Evolutionary conservation across 225 moss, liverwort and hornwort species (phyloP).

Genomic region (Bryoerythrophyllum caledonicum): DNA sequence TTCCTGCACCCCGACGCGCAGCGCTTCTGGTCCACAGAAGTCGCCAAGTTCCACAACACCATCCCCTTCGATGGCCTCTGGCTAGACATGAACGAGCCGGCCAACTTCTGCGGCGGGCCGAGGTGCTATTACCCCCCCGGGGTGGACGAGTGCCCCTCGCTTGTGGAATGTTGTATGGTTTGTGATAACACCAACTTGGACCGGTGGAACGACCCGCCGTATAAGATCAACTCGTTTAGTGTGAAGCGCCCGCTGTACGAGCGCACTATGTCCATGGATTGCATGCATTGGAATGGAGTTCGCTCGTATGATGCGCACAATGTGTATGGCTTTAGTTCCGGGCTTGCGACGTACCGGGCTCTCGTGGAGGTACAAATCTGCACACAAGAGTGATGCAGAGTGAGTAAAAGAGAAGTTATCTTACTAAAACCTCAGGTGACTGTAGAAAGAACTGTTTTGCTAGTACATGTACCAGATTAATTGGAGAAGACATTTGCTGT

Average conservation of each 20-base stretch:
- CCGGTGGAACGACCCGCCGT: conserved; percentile 71
- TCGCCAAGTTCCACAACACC: conserved; percentile 53
- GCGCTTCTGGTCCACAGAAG: conserved; percentile 65
- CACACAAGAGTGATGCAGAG: background rate
- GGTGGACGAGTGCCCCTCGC: conserved; percentile 31
- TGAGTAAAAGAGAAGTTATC: too few relatives aligned
- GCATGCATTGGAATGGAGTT: conserved; percentile 57
- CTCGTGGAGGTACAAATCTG: conserved; percentile 34
- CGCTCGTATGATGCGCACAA: conserved; percentile 49
- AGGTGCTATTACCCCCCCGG: conserved; percentile 43
- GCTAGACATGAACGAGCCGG: conserved; percentile 89
- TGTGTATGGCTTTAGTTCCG: conserved; percentile 50
- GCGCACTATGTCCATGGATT: conserved; percentile 56
- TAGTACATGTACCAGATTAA: too few relatives aligned
- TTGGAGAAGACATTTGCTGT: too few relatives aligned
- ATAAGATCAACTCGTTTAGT: conserved; percentile 55
- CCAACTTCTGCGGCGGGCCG: conserved; percentile 70
- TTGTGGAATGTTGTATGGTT: conserved; percentile 56
- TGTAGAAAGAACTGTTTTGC: too few relatives aligned
- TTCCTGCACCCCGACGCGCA: conserved; percentile 66
- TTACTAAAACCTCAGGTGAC: too few relatives aligned
- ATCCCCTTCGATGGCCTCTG: conserved; percentile 80
- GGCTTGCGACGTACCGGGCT: conserved; percentile 48
- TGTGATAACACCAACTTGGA: conserved; percentile 47
- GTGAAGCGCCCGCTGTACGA: conserved; percentile 35